Conservation (phyloP, 208 protist genomes). For the Leishmania tarentolae region DNA sequence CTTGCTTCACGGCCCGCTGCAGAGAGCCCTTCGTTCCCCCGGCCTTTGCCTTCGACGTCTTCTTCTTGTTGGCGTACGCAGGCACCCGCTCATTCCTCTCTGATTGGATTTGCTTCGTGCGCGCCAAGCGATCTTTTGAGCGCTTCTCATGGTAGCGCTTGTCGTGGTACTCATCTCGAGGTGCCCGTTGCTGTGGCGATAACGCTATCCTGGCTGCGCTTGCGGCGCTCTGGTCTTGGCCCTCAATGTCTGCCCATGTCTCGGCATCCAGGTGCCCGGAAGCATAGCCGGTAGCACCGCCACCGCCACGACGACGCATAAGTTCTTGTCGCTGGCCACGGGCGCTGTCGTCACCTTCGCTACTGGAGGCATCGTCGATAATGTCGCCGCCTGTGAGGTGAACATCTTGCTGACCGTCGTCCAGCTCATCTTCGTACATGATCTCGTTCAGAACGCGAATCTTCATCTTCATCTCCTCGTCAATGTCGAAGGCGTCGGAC, state of each 20-base stretch:
- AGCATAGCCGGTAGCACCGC: background rate
- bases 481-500: slow-evolving; percentile 63
- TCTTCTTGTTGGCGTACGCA: slow-evolving; percentile 75
- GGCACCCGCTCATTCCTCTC: slow-evolving; percentile 27
- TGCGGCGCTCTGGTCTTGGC: background rate
- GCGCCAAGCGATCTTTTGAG: slow-evolving; percentile 44
- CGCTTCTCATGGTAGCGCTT: slow-evolving; percentile 72
- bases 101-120: slow-evolving; percentile 51
- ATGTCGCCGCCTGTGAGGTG: slow-evolving; percentile 31
- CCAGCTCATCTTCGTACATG: slow-evolving; percentile 91
- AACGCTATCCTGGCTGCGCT: background rate
- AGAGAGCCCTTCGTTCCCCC: slow-evolving; percentile 22
- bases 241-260: background rate
- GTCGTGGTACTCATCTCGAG: slow-evolving; percentile 72
- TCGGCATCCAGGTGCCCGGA: background rate
- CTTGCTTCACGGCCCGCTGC: slow-evolving; percentile 24
- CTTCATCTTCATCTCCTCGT: slow-evolving; percentile 78
- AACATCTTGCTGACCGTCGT: slow-evolving; percentile 72
- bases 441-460: slow-evolving; percentile 85
- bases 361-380: slow-evolving; percentile 29
- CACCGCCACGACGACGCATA: background rate
- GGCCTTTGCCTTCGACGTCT: slow-evolving; percentile 39
- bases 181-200: slow-evolving; percentile 11
- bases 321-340: slow-evolving; percentile 3
- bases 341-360: slow-evolving; percentile 10